phyloP scores from a whole-genome alignment of 768 basidiomycete species.

The Naganishia randhawae region DNA sequence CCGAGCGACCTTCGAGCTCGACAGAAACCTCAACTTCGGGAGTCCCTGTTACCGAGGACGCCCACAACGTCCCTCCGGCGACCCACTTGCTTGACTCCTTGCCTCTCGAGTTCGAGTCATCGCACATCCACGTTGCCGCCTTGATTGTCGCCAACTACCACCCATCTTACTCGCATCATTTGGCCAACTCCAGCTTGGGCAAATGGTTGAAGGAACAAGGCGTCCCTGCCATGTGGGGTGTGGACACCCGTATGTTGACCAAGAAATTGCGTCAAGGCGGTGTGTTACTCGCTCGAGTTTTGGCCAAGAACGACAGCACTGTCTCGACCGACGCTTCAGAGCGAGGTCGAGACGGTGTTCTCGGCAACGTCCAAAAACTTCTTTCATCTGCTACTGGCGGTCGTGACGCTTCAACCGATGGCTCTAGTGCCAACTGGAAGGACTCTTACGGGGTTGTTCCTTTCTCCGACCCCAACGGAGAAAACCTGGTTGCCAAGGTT shows the following conservation, averaged over 20 bases:
- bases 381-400: constrained; percentile 33
- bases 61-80: constrained; percentile 48
- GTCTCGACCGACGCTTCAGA: constrained; percentile 46
- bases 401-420: constrained; percentile 45
- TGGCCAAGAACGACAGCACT: constrained; percentile 61
- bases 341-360: constrained; percentile 42
- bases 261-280: constrained; percentile 95
- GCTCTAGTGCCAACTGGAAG: constrained; percentile 60
- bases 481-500: constrained; percentile 86
- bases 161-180: constrained; percentile 78
- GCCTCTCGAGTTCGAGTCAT: constrained; percentile 79
- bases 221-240: constrained; percentile 88
- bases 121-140: constrained; percentile 85
- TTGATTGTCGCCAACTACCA: constrained; percentile 92
- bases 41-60: constrained; percentile 41
- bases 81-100: constrained; percentile 49
- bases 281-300: constrained; percentile 79
- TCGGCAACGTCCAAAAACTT: constrained; percentile 42
- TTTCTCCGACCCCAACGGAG: constrained; percentile 80
- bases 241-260: constrained; percentile 93
- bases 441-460: constrained; percentile 77
- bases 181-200: constrained; percentile 80
- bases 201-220: constrained; percentile 92
- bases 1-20: constrained; percentile 56
- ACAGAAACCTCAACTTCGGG: constrained; percentile 30